These are phyloP conservation scores for Pleurotus ostreatus DNA, from an alignment of 768 basidiomycete genomes.

Conservation along the genomic window DNA sequence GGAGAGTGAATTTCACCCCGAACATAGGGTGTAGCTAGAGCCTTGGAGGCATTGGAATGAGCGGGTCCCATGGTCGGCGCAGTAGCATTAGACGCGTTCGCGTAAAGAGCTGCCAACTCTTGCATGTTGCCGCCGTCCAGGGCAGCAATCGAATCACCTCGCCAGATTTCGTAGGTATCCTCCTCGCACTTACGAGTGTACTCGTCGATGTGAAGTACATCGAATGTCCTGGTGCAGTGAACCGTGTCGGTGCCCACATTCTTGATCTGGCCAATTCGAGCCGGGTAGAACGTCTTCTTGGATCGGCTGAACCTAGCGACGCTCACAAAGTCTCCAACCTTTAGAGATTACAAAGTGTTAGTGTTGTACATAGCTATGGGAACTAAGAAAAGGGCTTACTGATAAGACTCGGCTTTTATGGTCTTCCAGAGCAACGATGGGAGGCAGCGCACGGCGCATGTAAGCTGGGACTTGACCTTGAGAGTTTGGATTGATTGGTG, in stretches of 20 bases:
- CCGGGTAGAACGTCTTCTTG: too few relatives aligned
- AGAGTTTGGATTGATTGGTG: neutral
- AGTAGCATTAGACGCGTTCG: neutral
- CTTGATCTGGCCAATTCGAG: neutral
- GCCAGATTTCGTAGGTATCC: neutral
- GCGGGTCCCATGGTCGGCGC: neutral
- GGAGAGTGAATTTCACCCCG: neutral
- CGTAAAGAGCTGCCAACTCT: too few relatives aligned
- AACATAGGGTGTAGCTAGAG: neutral
- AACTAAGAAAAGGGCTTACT: too few relatives aligned
- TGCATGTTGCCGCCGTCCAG: too few relatives aligned
- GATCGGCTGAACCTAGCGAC: too few relatives aligned
- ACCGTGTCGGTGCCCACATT: neutral
- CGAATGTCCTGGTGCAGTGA: neutral
- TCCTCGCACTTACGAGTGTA: neutral
- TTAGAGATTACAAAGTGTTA: too few relatives aligned
- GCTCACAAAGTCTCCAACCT: neutral
- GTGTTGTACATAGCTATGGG: too few relatives aligned
- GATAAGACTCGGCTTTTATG: too few relatives aligned
- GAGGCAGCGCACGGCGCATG: neutral
- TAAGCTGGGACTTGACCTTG: neutral
- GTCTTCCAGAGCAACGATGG: too few relatives aligned
- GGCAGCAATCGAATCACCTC: neutral
- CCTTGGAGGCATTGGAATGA: neutral
- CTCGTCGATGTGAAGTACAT: neutral